Evolutionary conservation across 371 early-diverging fungal species (phyloP).

Genomic region (Mortierella sp.): DNA sequence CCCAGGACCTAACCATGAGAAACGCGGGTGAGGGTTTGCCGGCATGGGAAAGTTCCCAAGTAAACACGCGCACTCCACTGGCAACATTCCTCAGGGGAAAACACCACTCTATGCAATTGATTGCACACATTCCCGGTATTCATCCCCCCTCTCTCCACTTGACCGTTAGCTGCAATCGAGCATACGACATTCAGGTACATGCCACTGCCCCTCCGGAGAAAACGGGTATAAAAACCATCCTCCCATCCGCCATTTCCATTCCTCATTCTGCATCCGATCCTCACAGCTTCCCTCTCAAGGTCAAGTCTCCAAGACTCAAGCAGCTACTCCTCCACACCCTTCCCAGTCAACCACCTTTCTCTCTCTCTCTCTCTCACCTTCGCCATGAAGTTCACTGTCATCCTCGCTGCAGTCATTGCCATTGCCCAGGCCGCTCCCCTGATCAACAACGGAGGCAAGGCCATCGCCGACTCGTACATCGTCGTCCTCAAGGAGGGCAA

Average conservation of each 20-base stretch:
- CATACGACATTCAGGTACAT: neutral
- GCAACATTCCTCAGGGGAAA: neutral
- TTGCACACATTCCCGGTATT: too few species aligned
- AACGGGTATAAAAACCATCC: slow-evolving; percentile 16
- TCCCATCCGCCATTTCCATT: neutral
- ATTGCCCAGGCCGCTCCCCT: slow-evolving; percentile 27
- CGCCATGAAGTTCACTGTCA: slow-evolving; percentile 23
- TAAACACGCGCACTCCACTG: too few species aligned
- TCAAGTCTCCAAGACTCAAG: neutral
- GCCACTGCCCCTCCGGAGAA: too few species aligned
- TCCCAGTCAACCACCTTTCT: neutral
- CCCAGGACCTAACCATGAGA: too few species aligned
- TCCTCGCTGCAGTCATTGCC: slow-evolving; percentile 26
- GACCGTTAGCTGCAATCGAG: neutral
- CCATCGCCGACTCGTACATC: slow-evolving; percentile 30
- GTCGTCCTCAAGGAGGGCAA: slow-evolving; percentile 36
- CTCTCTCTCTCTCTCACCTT: neutral
- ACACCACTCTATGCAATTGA: neutral
- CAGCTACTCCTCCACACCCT: neutral
- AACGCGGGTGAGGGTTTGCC: too few species aligned
- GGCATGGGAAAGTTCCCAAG: neutral
- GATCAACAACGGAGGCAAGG: slow-evolving; percentile 30
- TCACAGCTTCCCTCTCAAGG: neutral
- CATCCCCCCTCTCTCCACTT: too few species aligned
- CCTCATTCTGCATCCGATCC: slow-evolving; percentile 9